Conservation (phyloP, 1,139 yeast genomes). For the Geotrichum australiense region DNA sequence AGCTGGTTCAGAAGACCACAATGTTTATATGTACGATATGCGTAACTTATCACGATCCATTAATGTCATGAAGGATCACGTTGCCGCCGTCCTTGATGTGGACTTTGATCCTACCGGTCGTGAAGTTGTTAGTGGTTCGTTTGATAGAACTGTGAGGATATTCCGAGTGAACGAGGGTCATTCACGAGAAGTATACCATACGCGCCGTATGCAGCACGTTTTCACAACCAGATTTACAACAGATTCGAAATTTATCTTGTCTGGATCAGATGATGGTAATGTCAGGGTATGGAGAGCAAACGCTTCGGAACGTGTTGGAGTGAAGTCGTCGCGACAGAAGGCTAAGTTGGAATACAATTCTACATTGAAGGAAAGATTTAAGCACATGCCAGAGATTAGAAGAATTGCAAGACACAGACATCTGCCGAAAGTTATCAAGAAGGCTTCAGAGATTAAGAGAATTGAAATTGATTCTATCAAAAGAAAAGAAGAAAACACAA, state of each 20-base stretch:
- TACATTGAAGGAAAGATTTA: conserved; percentile 84
- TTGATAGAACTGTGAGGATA: conserved; percentile 86
- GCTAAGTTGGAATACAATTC: conserved; percentile 83
- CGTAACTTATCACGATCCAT: conserved; percentile 72
- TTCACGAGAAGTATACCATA: conserved; percentile 90
- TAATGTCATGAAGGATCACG: conserved; percentile 91
- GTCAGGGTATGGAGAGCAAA: conserved; percentile 86
- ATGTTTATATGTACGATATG: conserved; percentile 94
- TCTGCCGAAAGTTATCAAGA: conserved; percentile 76
- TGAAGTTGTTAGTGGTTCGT: conserved; percentile 90
- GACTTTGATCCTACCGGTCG: conserved; percentile 97
- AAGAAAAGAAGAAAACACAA: conserved; percentile 73
- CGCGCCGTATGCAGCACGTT: conserved; percentile 95
- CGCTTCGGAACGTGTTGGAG: conserved; percentile 76
- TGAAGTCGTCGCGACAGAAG: conserved; percentile 74
- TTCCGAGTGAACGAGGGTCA: conserved; percentile 76
- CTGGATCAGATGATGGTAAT: conserved; percentile 96
- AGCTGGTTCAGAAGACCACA: conserved; percentile 90
- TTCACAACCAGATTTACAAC: conserved; percentile 77
- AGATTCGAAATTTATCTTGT: conserved; percentile 78
- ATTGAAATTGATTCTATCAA: conserved; percentile 65
- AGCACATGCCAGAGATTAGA: conserved; percentile 93
- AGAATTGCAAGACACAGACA: conserved; percentile 91
- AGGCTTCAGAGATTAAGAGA: conserved; percentile 79
- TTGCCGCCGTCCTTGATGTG: conserved; percentile 88